Evolutionary conservation across 192 early-diverging fungal genomes (phyloP).

Genomic region (Mycoemilia scoparia): DNA sequence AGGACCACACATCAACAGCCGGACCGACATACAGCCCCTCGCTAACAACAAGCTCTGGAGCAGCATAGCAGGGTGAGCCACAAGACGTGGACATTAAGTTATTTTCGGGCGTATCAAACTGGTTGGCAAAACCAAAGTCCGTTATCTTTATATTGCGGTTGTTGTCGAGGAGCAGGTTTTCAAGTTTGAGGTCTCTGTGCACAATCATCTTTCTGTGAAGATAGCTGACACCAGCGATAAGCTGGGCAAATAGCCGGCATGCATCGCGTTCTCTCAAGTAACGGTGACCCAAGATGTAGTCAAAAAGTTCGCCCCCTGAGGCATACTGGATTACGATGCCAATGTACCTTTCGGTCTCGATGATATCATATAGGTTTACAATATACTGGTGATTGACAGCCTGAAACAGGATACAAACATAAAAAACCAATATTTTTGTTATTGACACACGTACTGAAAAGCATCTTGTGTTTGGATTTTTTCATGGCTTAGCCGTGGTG

Average conservation of each 20-base stretch:
- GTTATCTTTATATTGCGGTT: slow-evolving; percentile 89
- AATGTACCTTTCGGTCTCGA: slow-evolving; percentile 91
- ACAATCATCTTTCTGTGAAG: slow-evolving; percentile 86
- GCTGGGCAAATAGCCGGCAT: slow-evolving; percentile 78
- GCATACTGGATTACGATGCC: slow-evolving; percentile 96
- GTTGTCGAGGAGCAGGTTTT: slow-evolving; percentile 85
- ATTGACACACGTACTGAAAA: too few relatives aligned
- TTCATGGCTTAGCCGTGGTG: too few relatives aligned
- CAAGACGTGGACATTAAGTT: slow-evolving; percentile 87
- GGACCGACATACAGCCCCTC: slow-evolving; percentile 92
- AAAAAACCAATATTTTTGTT: not conserved
- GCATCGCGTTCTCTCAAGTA: slow-evolving; percentile 87
- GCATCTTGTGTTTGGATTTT: too few relatives aligned
- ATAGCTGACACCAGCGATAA: slow-evolving; percentile 79
- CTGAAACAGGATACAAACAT: slow-evolving; percentile 23
- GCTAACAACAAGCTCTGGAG: slow-evolving; percentile 93
- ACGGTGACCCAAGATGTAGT: slow-evolving; percentile 87
- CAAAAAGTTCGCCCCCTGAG: slow-evolving; percentile 92
- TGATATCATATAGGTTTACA: slow-evolving; percentile 82
- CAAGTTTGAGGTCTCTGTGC: slow-evolving; percentile 92
- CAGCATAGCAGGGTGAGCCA: slow-evolving; percentile 97
- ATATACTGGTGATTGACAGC: slow-evolving; percentile 78
- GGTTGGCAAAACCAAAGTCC: slow-evolving; percentile 97
- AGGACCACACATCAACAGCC: slow-evolving; percentile 95
- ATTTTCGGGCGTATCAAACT: slow-evolving; percentile 49